Conservation (phyloP, 106 monocot genomes). For the Dendrobium chrysotoxum region DNA sequence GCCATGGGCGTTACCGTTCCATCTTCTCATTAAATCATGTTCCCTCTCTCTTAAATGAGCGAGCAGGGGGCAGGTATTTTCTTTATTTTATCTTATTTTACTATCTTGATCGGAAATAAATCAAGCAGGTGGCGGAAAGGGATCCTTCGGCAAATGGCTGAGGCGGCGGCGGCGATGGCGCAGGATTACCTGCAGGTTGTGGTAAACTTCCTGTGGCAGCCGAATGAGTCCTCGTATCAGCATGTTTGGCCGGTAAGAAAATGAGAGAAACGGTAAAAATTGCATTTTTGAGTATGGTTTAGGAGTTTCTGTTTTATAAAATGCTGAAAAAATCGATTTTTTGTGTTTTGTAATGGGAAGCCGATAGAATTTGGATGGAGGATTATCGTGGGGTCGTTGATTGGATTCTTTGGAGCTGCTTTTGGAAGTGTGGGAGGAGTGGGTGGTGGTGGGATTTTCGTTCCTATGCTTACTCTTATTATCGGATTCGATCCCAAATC, state of each 20-base stretch:
- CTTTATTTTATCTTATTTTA: background rate
- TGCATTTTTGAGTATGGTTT: slow-evolving; percentile 1
- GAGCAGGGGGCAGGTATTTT: background rate
- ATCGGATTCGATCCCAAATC: slow-evolving; percentile 49
- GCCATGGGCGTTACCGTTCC: background rate
- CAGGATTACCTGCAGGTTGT: slow-evolving; percentile 16
- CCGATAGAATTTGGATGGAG: slow-evolving; percentile 43
- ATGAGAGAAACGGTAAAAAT: background rate
- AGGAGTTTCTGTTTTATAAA: background rate
- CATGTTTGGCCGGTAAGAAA: slow-evolving; percentile 52
- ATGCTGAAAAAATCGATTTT: background rate
- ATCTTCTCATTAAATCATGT: too few species aligned
- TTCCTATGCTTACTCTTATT: slow-evolving; percentile 59
- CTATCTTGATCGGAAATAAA: background rate
- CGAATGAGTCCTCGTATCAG: slow-evolving; percentile 36
- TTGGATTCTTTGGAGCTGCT: slow-evolving; percentile 53
- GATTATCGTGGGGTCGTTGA: slow-evolving; percentile 30
- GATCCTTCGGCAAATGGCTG: background rate
- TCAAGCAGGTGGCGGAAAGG: background rate
- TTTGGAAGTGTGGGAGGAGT: slow-evolving; percentile 60
- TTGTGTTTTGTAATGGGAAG: slow-evolving; percentile 11
- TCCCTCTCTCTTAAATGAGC: background rate
- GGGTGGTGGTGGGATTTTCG: slow-evolving; percentile 50
- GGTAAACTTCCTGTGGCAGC: slow-evolving; percentile 38
- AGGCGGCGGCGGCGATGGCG: background rate